These are phyloP conservation scores for Tremellales sp. DNA, from an alignment of 1,284 basidiomycete species.

Conservation along the genomic window DNA sequence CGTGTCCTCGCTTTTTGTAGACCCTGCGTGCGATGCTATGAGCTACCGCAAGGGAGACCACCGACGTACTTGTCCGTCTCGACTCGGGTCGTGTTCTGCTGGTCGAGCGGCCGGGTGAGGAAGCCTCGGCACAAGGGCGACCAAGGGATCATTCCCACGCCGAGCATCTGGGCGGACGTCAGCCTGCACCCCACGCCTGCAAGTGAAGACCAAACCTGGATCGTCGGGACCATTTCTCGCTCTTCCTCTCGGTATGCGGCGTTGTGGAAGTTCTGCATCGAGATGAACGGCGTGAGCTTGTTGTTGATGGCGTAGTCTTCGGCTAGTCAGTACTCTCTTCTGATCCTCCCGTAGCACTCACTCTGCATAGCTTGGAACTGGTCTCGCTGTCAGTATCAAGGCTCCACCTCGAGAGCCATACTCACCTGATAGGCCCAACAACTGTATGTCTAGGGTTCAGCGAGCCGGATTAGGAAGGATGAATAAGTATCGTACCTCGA, in stretches of 20 bases:
- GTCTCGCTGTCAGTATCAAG: background rate
- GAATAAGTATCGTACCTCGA: background rate
- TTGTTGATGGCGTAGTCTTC: constrained; percentile 46
- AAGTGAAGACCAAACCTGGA: constrained; percentile 18
- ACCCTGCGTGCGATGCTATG: constrained; percentile 1
- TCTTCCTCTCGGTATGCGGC: constrained; percentile 59
- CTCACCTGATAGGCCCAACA: constrained; percentile 14
- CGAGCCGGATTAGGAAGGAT: background rate
- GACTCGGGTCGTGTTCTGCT: constrained; percentile 21
- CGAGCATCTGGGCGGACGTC: constrained; percentile 11
- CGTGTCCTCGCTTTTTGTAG: constrained; percentile 15
- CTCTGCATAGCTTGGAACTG: constrained; percentile 37
- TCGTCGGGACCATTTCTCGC: constrained; percentile 58
- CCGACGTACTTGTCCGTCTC: constrained; percentile 20
- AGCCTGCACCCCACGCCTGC: background rate
- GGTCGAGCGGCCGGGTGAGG: constrained; percentile 28
- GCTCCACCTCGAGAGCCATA: background rate
- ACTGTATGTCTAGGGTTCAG: constrained; percentile 4
- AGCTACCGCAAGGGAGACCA: background rate
- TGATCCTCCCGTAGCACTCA: constrained; percentile 3
- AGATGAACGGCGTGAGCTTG: constrained; percentile 60
- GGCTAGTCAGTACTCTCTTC: background rate
- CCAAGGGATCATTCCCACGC: constrained; percentile 34
- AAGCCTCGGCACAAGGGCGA: constrained; percentile 4
- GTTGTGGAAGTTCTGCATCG: constrained; percentile 58